Evolutionary conservation across 805 yeast species (phyloP).

Genomic region (Torulaspora microellipsoides): DNA sequence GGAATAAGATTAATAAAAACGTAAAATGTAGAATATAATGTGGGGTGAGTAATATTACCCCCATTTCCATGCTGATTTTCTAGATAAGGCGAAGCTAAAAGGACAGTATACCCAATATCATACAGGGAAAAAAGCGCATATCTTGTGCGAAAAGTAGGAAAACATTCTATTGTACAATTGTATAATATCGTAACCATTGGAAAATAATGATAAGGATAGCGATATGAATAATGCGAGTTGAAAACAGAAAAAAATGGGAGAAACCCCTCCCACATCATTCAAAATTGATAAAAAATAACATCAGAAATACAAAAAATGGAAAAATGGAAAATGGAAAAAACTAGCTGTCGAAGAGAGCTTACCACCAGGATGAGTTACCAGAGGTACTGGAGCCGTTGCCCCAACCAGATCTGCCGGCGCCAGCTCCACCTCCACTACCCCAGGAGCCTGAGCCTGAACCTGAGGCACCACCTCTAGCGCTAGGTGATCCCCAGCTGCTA

Average conservation of each 20-base stretch:
- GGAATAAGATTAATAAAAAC: constrained; percentile 2
- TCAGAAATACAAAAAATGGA: constrained; percentile 1
- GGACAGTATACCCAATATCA: background rate
- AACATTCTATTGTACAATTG: constrained; percentile 27
- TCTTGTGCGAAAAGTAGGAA: constrained; percentile 7
- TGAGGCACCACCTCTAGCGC: constrained; percentile 26
- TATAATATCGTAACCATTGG: constrained; percentile 22
- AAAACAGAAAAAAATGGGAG: constrained; percentile 2
- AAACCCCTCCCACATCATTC: constrained; percentile 3
- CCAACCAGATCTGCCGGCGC: constrained; percentile 36
- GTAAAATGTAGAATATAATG: constrained; percentile 2
- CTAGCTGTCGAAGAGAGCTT: background rate
- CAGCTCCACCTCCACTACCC: constrained; percentile 27
- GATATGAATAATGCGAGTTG: constrained; percentile 8
- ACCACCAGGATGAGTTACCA: constrained; percentile 28
- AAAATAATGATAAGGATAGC: constrained; percentile 9
- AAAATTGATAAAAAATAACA: constrained; percentile 1
- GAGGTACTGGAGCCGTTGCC: constrained; percentile 26
- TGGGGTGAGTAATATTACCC: constrained; percentile 4
- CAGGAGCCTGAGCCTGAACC: constrained; percentile 32
- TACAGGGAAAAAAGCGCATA: constrained; percentile 1
- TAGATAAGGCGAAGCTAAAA: too few relatives aligned
- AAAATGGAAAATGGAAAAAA: background rate
- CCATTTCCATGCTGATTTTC: constrained; percentile 8
- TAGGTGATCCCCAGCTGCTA: constrained; percentile 14